phyloP scores from a whole-genome alignment of 2,329 filamentous ascomycete genomes.

The Penicillium sp. region DNA sequence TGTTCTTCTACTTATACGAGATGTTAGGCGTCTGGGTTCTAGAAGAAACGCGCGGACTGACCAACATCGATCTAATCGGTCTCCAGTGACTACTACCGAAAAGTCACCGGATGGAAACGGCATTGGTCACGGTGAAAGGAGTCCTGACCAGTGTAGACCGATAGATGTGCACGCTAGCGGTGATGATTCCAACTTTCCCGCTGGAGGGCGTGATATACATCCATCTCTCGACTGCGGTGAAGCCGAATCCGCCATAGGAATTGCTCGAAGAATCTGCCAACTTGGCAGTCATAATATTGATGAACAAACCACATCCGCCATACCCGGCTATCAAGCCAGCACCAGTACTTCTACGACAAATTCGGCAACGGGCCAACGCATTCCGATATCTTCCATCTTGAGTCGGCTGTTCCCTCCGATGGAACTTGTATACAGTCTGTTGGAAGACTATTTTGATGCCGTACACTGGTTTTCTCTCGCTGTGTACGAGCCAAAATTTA shows the following conservation, averaged over 20 bases:
- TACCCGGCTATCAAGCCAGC: slow-evolving; percentile 31
- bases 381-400: slow-evolving; percentile 28
- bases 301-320: slow-evolving; percentile 34
- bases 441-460: slow-evolving; percentile 44
- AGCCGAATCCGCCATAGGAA: slow-evolving; percentile 37
- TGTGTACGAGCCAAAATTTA: slow-evolving; percentile 44
- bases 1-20: background rate
- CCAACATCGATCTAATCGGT: background rate
- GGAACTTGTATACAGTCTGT: slow-evolving; percentile 29
- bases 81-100: background rate
- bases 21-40: background rate
- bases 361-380: slow-evolving; percentile 17
- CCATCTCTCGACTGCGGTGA: slow-evolving; percentile 24
- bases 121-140: background rate
- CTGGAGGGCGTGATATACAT: background rate
- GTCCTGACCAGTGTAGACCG: background rate
- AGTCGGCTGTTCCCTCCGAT: slow-evolving; percentile 30
- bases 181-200: background rate
- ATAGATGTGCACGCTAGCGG: background rate
- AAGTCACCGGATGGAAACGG: background rate
- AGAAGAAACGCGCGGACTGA: background rate
- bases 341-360: slow-evolving; percentile 4
- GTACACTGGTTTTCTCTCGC: slow-evolving; percentile 49
- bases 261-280: slow-evolving; percentile 33
- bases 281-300: slow-evolving; percentile 28